Percentiles rank a stretch among this genome's conserved stretches.
Evolutionary conservation across 176 grass and related monocot genomes (phyloP).

Genomic region (Hsuehochloa calcarea): DNA sequence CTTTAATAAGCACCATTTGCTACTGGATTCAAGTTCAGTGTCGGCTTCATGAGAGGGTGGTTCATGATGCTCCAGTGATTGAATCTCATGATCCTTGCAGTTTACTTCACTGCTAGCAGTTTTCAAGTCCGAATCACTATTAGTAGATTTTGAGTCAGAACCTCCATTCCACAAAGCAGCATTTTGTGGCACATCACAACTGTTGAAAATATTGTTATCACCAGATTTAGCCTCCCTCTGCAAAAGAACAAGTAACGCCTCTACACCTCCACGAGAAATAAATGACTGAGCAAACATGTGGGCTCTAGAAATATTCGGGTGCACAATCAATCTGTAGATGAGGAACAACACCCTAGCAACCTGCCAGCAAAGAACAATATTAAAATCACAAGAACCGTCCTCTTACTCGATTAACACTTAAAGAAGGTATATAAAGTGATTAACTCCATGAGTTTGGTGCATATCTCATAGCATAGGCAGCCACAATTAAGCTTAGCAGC

Average conservation of each 20-base stretch:
- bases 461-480: neutral
- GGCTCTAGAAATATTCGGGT: conserved; percentile 65
- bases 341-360: conserved; percentile 81
- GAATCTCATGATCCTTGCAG: conserved; percentile 12
- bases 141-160: conserved; percentile 33
- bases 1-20: conserved; percentile 60
- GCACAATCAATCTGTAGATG: conserved; percentile 74
- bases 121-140: conserved; percentile 26
- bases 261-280: conserved; percentile 64
- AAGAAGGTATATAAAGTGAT: conserved; percentile 10
- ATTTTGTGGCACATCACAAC: conserved; percentile 35
- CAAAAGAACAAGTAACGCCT: conserved; percentile 82
- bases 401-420: conserved; percentile 26
- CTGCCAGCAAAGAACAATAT: conserved; percentile 44
- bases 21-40: conserved; percentile 36
- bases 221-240: conserved; percentile 71
- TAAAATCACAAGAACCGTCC: conserved; percentile 19
- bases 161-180: neutral
- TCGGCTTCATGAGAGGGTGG: conserved; percentile 29
- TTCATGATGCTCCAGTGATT: conserved; percentile 35
- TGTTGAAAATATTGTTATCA: conserved; percentile 43
- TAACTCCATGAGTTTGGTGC: neutral
- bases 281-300: conserved; percentile 67
- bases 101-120: conserved; percentile 30
- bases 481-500: conserved; percentile 4